phyloP scores from a whole-genome alignment of 176 grass and related monocot genomes.

The Aegilops sharonensis region DNA sequence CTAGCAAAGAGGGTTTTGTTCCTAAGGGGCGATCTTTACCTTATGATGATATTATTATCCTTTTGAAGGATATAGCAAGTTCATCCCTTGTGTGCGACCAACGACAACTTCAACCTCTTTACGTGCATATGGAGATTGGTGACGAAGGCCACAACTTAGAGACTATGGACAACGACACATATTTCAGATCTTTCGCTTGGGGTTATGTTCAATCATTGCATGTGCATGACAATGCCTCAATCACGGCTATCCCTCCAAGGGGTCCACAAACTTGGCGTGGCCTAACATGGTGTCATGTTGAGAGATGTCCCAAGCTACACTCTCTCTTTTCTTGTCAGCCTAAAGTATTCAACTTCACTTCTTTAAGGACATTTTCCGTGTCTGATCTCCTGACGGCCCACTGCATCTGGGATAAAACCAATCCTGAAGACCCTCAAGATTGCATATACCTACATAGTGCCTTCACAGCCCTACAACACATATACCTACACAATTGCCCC shows the following conservation, averaged over 20 bases:
- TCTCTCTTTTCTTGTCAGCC: fast-evolving
- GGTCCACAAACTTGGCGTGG: fast-evolving
- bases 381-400: not conserved
- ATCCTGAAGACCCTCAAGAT: no score
- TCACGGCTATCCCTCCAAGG: not conserved
- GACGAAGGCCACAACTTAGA: not conserved
- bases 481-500: not conserved
- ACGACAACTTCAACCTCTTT: not conserved
- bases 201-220: not conserved
- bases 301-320: not conserved
- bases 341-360: fast-evolving
- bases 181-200: fast-evolving
- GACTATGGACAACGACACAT: fast-evolving
- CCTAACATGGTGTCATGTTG: not conserved
- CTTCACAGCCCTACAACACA: not conserved
- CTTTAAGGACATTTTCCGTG: not conserved
- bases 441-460: fast-evolving
- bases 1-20: not conserved
- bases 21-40: not conserved
- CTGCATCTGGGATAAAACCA: not conserved
- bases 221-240: not conserved
- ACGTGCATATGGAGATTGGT: not conserved
- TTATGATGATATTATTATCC: no score
- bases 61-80: no score
- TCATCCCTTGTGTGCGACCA: not conserved